Base-by-base conservation (phyloP, 371 early-diverging fungal genomes). In the Mortierella sp. region DNA sequence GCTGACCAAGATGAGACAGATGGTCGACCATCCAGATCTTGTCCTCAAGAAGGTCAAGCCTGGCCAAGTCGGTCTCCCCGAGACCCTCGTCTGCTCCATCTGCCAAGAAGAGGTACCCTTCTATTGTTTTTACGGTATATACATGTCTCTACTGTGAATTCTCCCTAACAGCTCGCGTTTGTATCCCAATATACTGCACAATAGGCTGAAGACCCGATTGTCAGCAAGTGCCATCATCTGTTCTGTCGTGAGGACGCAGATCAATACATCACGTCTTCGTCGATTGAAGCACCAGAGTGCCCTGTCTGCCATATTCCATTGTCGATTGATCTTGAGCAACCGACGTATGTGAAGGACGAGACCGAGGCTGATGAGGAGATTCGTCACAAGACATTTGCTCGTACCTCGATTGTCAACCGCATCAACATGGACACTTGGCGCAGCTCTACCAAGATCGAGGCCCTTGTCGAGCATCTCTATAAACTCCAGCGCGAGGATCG, bases 21-120 rank as follows among this genome's bases (percentile, higher is more conserved):
- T 97, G 44, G 97, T 96, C 49, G 97, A 99, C 88, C 99, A 99
- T 88, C 99, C 99, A 4, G 96, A 95, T 81, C 82, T 97, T 77
- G 93, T 95, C 54, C 89, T 92, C 48, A 95, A 94, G 84, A 90
- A 90, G 70, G 71, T 75, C 58, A 84, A 80, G 72, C 80, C 82
- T 14, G 82, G 87, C 0, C 49, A 82, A 18, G 60, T 82, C 32
- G 87, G 87, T 3, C 71, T 83, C 29, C 75, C 75, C 18, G 89
- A 92, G 76, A 89, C 90, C 0, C 89, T 96, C 0, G 97, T 99
- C 24, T 99, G 99, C 79, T 94, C 94, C 38, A 89, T 98, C n/a
- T 99, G 99, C 88, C 93, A 94, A 76, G 99, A 98, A n/a, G 89
- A 89, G 74, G 88, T 85, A 79, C 7, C 3, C 32, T 6, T 56